Evolutionary conservation across 495 filamentous ascomycete species (phyloP).

Genomic region (Penicillium subrubescens): DNA sequence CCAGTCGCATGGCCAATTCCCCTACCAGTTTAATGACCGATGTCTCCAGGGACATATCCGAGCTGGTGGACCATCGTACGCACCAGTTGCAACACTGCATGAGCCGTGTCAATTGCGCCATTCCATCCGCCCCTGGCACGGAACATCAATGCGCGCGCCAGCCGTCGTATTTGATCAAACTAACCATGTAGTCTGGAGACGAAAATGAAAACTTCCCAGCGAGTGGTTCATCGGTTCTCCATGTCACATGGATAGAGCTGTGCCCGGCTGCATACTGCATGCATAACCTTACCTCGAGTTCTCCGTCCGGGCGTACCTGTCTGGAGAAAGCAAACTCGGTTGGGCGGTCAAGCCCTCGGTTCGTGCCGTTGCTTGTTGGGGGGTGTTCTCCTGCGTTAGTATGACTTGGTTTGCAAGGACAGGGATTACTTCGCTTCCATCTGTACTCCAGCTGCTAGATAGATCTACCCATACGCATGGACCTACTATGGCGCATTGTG

Average conservation of each 20-base stretch:
- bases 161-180: neutral
- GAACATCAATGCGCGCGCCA: neutral
- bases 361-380: conserved; percentile 19
- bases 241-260: neutral
- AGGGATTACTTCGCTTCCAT: neutral
- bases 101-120: conserved; percentile 11
- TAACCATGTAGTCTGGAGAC: neutral
- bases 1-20: too few relatives aligned
- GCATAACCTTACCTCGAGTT: conserved; percentile 5
- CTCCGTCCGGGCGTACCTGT: neutral
- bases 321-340: conserved; percentile 6
- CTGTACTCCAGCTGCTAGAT: neutral
- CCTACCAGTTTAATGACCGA: too few relatives aligned
- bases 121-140: conserved; percentile 1
- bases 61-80: neutral
- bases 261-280: neutral
- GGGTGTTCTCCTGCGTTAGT: neutral
- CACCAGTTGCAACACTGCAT: neutral
- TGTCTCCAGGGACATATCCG: neutral
- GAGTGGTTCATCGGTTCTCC: neutral
- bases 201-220: neutral
- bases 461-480: neutral
- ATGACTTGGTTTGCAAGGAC: neutral
- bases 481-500: neutral
- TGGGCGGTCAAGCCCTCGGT: conserved; percentile 18